Evolutionary conservation across 768 basidiomycete genomes (phyloP), one percentile per base, ranked within the genome.

Genomic region (Cystobasidium onofrii): DNA sequence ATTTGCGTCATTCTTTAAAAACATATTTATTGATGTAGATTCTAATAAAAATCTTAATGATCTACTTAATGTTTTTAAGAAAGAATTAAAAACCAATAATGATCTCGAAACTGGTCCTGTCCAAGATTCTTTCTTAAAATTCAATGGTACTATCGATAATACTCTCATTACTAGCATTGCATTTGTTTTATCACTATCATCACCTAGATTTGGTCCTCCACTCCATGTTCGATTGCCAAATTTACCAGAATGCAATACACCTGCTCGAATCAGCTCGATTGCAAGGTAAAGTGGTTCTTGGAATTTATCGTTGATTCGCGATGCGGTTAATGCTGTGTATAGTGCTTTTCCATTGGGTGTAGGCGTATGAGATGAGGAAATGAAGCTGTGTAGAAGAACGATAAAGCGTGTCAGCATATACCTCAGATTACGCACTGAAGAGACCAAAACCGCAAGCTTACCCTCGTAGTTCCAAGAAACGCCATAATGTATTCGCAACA

Each of bases 401-500:
- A 13, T 10, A 6, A 29, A 33, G 18, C 54, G 31, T 18, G 66
- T 39, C 23, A 36, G 44, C 41, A 18, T 39, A 13, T 23, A 25
- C 17, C 29, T 36, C 39, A 54, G 29, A 36, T 1, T n/a, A n/a
- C n/a, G n/a, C n/a, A n/a, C n/a, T n/a, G n/a, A n/a, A n/a, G n/a
- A n/a, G n/a, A n/a, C n/a, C n/a, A n/a, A n/a, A n/a, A n/a, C n/a
- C n/a, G n/a, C n/a, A n/a, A n/a, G 76, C 88, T 80, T 82, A 95
- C 94, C 93, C 92, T 82, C 96, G 85, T 73, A 97, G 84, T 81
- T 97, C 95, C 71, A 99, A 86, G 86, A 98, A 97, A 66, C 95
- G 87, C 94, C 94, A 97, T 70, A 99, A 90, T 31, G 95, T 93
- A 80, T 99, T 99, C 9, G 94, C 94, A 1, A 99, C 96, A 0